These are phyloP conservation scores for Austropuccinia psidii DNA, from an alignment of 1,284 basidiomycete genomes.

Conservation along the genomic window DNA sequence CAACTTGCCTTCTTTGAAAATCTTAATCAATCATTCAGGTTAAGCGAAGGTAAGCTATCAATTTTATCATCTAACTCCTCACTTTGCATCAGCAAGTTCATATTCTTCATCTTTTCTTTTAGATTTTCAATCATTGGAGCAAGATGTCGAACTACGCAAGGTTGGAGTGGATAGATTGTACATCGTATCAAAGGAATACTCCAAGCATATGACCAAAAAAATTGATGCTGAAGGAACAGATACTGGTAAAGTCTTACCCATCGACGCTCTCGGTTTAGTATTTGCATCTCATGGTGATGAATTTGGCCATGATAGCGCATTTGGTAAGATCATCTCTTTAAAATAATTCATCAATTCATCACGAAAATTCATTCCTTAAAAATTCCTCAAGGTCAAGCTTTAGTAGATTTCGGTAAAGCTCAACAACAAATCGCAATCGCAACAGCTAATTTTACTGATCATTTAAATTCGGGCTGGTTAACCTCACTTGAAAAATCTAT, in stretches of 20 bases:
- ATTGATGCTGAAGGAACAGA: constrained; percentile 31
- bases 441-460: constrained; percentile 28
- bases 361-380: background rate
- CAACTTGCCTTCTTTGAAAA: background rate
- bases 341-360: background rate
- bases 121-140: constrained; percentile 36
- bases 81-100: background rate
- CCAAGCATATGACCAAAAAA: constrained; percentile 34
- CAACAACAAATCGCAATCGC: constrained; percentile 31
- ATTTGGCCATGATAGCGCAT: constrained; percentile 34
- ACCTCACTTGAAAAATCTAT: constrained; percentile 33
- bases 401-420: constrained; percentile 27
- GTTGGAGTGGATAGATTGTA: constrained; percentile 33
- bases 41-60: background rate
- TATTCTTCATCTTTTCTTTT: background rate
- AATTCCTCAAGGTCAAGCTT: constrained; percentile 11
- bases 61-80: background rate
- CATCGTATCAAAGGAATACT: constrained; percentile 34
- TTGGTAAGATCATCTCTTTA: constrained; percentile 14
- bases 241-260: constrained; percentile 36
- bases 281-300: constrained; percentile 36
- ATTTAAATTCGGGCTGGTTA: constrained; percentile 32
- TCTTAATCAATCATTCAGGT: background rate
- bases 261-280: constrained; percentile 34
- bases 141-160: constrained; percentile 35